Evolutionary conservation across 306 rosid species (phyloP).

Genomic region (Sesbania bispinosa): DNA sequence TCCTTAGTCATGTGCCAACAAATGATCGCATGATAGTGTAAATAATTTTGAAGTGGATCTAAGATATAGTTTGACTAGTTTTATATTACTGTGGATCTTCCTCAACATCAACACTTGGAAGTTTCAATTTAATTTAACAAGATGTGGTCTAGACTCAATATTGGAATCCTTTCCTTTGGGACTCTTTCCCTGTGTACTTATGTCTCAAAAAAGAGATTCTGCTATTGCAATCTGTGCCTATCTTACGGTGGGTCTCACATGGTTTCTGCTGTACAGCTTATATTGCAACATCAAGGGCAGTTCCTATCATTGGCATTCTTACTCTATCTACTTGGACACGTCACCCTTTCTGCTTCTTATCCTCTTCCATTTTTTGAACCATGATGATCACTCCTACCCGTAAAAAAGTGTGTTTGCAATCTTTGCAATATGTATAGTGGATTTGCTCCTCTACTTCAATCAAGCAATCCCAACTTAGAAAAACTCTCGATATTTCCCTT

Average conservation of each 20-base stretch:
- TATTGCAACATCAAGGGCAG: slow-evolving; percentile 23
- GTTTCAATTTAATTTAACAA: no score
- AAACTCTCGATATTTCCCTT: slow-evolving; percentile 1
- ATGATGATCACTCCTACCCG: slow-evolving; percentile 10
- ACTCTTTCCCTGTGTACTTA: slow-evolving; percentile 21
- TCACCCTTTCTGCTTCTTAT: slow-evolving; percentile 18
- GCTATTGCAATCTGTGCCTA: slow-evolving; percentile 14
- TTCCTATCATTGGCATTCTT: slow-evolving; percentile 17
- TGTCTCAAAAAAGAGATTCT: slow-evolving; percentile 24
- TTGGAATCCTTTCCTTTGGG: no score
- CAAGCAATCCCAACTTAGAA: no score
- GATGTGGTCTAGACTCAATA: no score
- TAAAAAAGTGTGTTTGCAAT: slow-evolving; percentile 1
- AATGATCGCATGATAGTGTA: not conserved
- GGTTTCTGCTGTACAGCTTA: slow-evolving; percentile 33
- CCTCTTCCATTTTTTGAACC: not conserved
- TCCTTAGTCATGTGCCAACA: not conserved
- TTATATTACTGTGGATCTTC: not conserved
- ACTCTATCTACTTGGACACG: slow-evolving; percentile 25
- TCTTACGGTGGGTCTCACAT: slow-evolving; percentile 31
- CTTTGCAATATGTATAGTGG: slow-evolving; percentile 13
- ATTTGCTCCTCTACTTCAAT: slow-evolving; percentile 16
- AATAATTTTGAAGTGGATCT: no score
- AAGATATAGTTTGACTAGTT: no score
- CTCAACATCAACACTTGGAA: no score